Evolutionary conservation across 2,329 filamentous ascomycete species (phyloP), one percentile per base, ranked within the genome.

Genomic region (Arthrocladium fulminans): DNA sequence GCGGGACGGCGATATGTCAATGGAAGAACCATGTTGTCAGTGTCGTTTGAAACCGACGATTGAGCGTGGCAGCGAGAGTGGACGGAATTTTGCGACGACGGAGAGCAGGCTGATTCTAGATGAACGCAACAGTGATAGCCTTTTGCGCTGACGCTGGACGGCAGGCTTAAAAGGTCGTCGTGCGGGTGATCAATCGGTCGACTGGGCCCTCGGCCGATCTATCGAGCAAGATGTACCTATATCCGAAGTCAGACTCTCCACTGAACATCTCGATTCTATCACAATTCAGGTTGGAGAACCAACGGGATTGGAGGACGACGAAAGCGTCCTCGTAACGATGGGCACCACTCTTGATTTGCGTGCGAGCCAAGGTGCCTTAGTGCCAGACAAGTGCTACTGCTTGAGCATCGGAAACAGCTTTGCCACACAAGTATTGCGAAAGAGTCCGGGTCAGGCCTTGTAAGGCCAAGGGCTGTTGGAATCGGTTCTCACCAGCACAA

Each of bases 1-100:
- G 56, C 54, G 24, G 61, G 61, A 43, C 60, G 59, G 47, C 61
- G 60, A 38, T 63, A 63, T 24, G 43, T 53, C 29, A 63, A 51
- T 19, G 60, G 57, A 47, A 62, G 61, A 53, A 62, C 60, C 61
- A 63, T 63, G 2, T 45, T 59, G 51, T 38, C 6, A 5, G 23
- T 38, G 25, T 30, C 6, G 12, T 25, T 22, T n/a, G 2, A 3
- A 24, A 20, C 7, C 32, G 19, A 29, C 12, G 17, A 20, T 17
- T 4, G 6, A 25, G 3, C 13, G 20, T 12, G 6, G n/a, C 20
- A 25, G 22, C 39, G 13, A 42, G 39, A 27, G 3, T n/a, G 6
- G 22, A 42, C 9, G 8, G 13, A 15, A 17, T 20, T n/a, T 23
- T 9, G 22, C 13, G 13, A 3, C 3, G 20, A 27, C 22, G 22